These are phyloP conservation scores for Leucoagaricus sp. DNA, from an alignment of 1,284 basidiomycete species.

Conservation along the genomic window DNA sequence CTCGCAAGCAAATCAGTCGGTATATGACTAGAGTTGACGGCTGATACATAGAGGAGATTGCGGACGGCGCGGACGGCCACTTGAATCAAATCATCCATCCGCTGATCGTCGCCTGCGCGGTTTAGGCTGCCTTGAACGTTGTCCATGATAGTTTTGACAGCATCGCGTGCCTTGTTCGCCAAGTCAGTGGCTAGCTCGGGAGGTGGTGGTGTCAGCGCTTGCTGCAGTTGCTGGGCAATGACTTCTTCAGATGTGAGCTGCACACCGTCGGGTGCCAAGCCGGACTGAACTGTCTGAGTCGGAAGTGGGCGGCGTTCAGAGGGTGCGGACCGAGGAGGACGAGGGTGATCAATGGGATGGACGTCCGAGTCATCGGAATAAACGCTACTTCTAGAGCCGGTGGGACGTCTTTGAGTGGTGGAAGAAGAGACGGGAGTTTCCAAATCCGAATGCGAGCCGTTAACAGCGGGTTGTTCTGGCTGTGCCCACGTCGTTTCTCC, in stretches of 20 bases:
- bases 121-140: slow-evolving; percentile 51
- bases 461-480: slow-evolving; percentile 40
- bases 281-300: slow-evolving; percentile 19
- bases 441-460: slow-evolving; percentile 26
- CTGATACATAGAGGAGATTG: slow-evolving; percentile 72
- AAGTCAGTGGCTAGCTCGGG: slow-evolving; percentile 62
- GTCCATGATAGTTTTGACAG: slow-evolving; percentile 66
- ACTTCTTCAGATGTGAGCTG: slow-evolving; percentile 69
- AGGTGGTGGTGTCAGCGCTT: slow-evolving; percentile 55
- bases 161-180: slow-evolving; percentile 53
- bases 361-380: slow-evolving; percentile 80
- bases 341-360: slow-evolving; percentile 51
- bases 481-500: slow-evolving; percentile 71
- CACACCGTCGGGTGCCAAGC: slow-evolving; percentile 25
- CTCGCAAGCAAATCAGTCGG: slow-evolving; percentile 57
- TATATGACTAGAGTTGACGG: slow-evolving; percentile 63
- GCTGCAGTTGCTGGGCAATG: slow-evolving; percentile 65
- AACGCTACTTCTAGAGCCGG: slow-evolving; percentile 41
- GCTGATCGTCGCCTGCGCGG: slow-evolving; percentile 51
- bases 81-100: slow-evolving; percentile 64
- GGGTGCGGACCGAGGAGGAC: slow-evolving; percentile 25
- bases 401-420: slow-evolving; percentile 39
- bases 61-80: slow-evolving; percentile 71
- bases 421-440: slow-evolving; percentile 33
- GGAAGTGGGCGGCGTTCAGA: slow-evolving; percentile 30